Evolutionary conservation across 306 rosid species (phyloP).

Genomic region (Notholithocarpus densiflorus): DNA sequence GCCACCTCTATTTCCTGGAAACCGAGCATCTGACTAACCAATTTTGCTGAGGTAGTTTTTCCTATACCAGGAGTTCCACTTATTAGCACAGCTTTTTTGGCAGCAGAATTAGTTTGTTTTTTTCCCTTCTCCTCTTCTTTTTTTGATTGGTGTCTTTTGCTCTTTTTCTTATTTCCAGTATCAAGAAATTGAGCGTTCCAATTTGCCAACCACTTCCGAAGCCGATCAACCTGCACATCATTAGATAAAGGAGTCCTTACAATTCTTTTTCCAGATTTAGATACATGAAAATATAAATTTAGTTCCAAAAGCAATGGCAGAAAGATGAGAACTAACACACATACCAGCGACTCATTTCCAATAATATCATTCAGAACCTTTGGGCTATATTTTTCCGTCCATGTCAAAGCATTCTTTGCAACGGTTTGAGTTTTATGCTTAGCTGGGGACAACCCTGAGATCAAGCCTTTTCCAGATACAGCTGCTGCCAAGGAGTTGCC

Average conservation of each 20-base stretch:
- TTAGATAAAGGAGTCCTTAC: conserved; percentile 26
- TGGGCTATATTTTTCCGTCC: conserved; percentile 91
- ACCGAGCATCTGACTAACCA: conserved; percentile 88
- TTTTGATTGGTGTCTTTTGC: conserved; percentile 35
- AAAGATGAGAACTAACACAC: conserved; percentile 27
- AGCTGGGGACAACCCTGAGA: conserved; percentile 41
- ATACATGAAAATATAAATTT: conserved; percentile 6
- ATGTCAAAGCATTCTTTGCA: conserved; percentile 42
- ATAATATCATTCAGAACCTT: conserved; percentile 65
- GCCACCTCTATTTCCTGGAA: conserved; percentile 82
- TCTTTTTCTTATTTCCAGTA: conserved; percentile 54
- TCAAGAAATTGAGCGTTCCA: conserved; percentile 86
- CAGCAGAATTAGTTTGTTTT: conserved; percentile 54
- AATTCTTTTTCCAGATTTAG: conserved; percentile 13
- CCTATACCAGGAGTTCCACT: conserved; percentile 99
- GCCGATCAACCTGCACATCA: conserved; percentile 71
- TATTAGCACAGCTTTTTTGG: conserved; percentile 75
- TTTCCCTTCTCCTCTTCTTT: conserved; percentile 18
- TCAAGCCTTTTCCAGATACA: conserved; percentile 42
- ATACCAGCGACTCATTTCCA: conserved; percentile 91
- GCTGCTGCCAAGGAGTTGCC: conserved; percentile 20
- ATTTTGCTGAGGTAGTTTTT: conserved; percentile 93
- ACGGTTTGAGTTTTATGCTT: conserved; percentile 36
- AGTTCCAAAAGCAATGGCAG: neutral
- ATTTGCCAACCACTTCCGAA: conserved; percentile 77